These are phyloP conservation scores for Rhodomyrtus tomentosa DNA, from an alignment of 345 rosid genomes.

Conservation along the genomic window DNA sequence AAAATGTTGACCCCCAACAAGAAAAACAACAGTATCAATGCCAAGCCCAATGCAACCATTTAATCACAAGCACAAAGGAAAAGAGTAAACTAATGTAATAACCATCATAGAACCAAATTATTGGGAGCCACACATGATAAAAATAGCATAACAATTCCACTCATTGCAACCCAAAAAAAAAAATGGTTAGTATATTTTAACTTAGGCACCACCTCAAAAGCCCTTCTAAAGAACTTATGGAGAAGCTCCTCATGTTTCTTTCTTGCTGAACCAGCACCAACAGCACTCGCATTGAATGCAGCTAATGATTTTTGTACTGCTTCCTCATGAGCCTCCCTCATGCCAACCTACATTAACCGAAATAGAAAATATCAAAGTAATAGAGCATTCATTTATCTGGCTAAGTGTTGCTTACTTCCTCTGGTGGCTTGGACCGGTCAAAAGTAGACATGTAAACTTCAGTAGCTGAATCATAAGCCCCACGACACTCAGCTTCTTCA, in stretches of 20 bases:
- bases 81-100: background rate
- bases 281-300: constrained; percentile 62
- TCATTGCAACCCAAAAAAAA: background rate
- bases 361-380: constrained; percentile 12
- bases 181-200: background rate
- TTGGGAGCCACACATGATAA: background rate
- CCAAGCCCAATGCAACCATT: background rate
- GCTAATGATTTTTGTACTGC: constrained; percentile 67
- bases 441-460: constrained; percentile 59
- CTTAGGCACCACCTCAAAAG: constrained; percentile 53
- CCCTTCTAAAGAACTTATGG: constrained; percentile 69
- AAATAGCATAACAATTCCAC: background rate
- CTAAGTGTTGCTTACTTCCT: constrained; percentile 50
- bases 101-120: background rate
- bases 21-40: background rate
- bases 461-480: constrained; percentile 76
- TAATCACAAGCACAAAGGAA: background rate
- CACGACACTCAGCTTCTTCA: constrained; percentile 94
- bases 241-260: constrained; percentile 84
- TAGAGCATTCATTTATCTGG: background rate
- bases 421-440: constrained; percentile 68
- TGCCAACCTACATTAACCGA: constrained; percentile 37
- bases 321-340: constrained; percentile 89
- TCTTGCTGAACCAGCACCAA: constrained; percentile 68
- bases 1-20: background rate